Conservation (phyloP, 306 rosid genomes). For the Trifolium dubium region DNA sequence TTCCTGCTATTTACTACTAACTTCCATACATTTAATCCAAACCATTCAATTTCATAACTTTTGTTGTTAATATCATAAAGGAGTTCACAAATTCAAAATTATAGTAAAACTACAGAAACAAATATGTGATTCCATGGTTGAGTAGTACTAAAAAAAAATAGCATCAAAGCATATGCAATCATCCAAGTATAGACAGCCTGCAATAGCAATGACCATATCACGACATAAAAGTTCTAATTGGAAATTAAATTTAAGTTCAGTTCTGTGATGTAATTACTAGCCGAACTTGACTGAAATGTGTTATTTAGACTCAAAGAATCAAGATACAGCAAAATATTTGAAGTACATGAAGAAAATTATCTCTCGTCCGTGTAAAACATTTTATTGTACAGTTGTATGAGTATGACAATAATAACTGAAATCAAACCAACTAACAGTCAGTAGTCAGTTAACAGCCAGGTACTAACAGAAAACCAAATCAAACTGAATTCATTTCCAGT, state of each 20-base stretch:
- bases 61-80: not conserved
- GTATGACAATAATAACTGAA: not conserved
- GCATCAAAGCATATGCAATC: not conserved
- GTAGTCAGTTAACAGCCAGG: not conserved
- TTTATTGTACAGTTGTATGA: not conserved
- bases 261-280: not conserved
- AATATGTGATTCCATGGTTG: not conserved
- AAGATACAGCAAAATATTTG: not conserved
- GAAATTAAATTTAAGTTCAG: not conserved
- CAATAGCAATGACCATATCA: not conserved
- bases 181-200: not conserved
- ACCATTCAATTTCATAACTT: conserved; percentile 23
- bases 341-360: not conserved
- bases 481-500: not conserved
- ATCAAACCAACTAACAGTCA: not conserved
- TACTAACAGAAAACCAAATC: not conserved
- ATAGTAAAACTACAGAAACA: conserved; percentile 5
- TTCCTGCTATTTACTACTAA: conserved; percentile 14
- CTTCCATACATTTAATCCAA: not conserved
- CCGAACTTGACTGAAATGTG: conserved; percentile 3
- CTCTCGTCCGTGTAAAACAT: not conserved
- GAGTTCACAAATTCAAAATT: conserved; percentile 2
- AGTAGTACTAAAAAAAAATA: not conserved
- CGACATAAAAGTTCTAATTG: not conserved
- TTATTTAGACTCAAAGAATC: not conserved